Base-by-base conservation (phyloP, 2,329 filamentous ascomycete species). In the Colletotrichum chlorophyti region DNA sequence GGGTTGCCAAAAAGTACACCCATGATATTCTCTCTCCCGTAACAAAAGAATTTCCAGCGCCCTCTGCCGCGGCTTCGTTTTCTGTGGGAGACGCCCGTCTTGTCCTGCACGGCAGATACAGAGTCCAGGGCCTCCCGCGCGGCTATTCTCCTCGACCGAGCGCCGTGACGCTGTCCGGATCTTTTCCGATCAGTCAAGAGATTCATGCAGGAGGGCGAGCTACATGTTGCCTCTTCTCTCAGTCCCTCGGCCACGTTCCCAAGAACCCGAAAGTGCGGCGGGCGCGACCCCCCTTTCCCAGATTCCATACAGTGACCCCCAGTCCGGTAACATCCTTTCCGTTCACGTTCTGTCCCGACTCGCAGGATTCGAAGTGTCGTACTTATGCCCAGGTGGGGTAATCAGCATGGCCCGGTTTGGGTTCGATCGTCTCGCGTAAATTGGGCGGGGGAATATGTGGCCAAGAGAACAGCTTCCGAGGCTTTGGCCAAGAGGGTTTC, bases 21-120 rank as follows among this genome's bases (percentile, higher is more conserved):
- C 19, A 35, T 32, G 21, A 50, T 43, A 24, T 58, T 29, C 27
- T 17, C 17, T 38, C 6, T 40, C 26, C 24, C 21, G 31, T 35
- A 67, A 70, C 68, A 52, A 64, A 67, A 64, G 62, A 64, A 58
- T 65, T 68, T 68, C 69, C 72, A 74, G 72, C 46, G 46, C 58
- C 49, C 49, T 51, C 60, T 52, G 49, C 50, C 50, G 37, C 50
- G 29, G 38, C 26, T 21, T 50, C 23, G 35, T 14, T 41, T 50
- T 19, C 47, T 31, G n/a, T 10, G 40, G 42, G 27, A 37, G 50
- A 40, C 21, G 12, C 12, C 14, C 37, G 32, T 31, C 37, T 19
- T 6, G 31, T 14, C 35, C 47, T 46, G 59, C 60, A 6, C 62
- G 60, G 62, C 60, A 52, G 49, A 26, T 24, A 19, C 37, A 21